These are phyloP conservation scores for Ustilago curta DNA, from an alignment of 1,284 basidiomycete genomes.

Conservation along the genomic window DNA sequence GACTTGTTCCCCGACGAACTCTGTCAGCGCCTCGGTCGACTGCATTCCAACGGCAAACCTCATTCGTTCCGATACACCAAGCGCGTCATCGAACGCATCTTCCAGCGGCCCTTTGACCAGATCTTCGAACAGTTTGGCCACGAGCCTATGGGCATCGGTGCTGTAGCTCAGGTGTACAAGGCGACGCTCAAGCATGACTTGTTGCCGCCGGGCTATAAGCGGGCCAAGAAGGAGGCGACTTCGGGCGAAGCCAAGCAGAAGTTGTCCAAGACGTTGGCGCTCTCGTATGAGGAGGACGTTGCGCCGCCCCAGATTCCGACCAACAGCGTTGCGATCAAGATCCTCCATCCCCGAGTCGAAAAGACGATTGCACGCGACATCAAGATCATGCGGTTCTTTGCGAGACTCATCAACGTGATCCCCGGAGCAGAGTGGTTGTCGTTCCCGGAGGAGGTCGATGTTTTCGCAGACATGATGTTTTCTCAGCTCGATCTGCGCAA, in stretches of 20 bases:
- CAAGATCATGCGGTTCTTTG: constrained; percentile 94
- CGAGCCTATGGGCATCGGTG: constrained; percentile 92
- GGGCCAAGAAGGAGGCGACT: constrained; percentile 37
- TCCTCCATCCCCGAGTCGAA: constrained; percentile 82
- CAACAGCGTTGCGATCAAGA: constrained; percentile 87
- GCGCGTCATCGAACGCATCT: constrained; percentile 84
- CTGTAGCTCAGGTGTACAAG: constrained; percentile 94
- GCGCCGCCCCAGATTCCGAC: constrained; percentile 60
- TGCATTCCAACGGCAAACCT: constrained; percentile 89
- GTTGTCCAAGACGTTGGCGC: constrained; percentile 53
- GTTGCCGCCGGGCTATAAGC: constrained; percentile 74
- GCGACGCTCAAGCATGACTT: constrained; percentile 85
- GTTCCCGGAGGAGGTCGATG: constrained; percentile 91
- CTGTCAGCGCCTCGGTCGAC: constrained; percentile 84
- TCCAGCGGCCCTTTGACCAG: constrained; percentile 78
- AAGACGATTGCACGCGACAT: constrained; percentile 89
- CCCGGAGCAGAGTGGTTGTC: constrained; percentile 98
- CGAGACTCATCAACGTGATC: constrained; percentile 80
- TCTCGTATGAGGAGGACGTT: constrained; percentile 59
- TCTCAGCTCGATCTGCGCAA: constrained; percentile 90
- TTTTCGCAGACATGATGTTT: constrained; percentile 98
- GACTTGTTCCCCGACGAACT: constrained; percentile 95
- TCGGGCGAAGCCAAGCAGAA: constrained; percentile 27
- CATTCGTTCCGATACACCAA: constrained; percentile 87
- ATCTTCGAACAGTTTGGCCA: constrained; percentile 92